A percentile compares a stretch with the other conserved stretches of the same genome.
Conservation (phyloP, 306 rosid species). For the Quercus mongolica region DNA sequence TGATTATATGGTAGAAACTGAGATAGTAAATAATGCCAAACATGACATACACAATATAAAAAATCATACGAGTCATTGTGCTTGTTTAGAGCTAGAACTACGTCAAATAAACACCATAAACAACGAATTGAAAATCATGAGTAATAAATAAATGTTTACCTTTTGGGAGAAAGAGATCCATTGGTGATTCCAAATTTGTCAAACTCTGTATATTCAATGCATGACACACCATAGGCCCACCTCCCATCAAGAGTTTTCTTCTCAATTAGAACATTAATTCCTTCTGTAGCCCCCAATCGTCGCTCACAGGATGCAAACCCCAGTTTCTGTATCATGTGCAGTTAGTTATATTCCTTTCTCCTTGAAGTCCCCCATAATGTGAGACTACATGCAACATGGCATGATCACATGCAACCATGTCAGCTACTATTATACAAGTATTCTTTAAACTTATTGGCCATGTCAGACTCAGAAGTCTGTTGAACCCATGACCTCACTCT, state of each 20-base stretch:
- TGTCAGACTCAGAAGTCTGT: too few species aligned
- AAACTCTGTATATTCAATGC: conserved; percentile 94
- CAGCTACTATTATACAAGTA: background rate
- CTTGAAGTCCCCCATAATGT: background rate
- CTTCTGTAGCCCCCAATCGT: conserved; percentile 84
- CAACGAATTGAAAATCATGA: conserved; percentile 11
- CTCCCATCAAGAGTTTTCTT: conserved; percentile 71
- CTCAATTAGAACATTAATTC: conserved; percentile 85
- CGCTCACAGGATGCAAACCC: conserved; percentile 95
- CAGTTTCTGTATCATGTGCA: conserved; percentile 55
- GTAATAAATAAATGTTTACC: conserved; percentile 44
- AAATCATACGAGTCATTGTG: background rate
- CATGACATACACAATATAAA: background rate
- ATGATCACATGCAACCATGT: background rate
- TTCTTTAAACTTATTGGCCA: background rate
- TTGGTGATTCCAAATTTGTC: conserved; percentile 71
- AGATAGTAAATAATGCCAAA: background rate
- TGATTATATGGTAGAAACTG: background rate
- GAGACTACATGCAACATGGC: conserved; percentile 5
- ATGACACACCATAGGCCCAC: conserved; percentile 87
- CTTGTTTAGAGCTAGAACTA: background rate
- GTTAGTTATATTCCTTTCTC: conserved; percentile 12
- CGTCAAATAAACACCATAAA: background rate
- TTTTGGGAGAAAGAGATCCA: conserved; percentile 38
- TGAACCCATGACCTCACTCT: too few species aligned